phyloP scores from a whole-genome alignment of 805 yeast genomes.

The Candida pseudofarinosa region DNA sequence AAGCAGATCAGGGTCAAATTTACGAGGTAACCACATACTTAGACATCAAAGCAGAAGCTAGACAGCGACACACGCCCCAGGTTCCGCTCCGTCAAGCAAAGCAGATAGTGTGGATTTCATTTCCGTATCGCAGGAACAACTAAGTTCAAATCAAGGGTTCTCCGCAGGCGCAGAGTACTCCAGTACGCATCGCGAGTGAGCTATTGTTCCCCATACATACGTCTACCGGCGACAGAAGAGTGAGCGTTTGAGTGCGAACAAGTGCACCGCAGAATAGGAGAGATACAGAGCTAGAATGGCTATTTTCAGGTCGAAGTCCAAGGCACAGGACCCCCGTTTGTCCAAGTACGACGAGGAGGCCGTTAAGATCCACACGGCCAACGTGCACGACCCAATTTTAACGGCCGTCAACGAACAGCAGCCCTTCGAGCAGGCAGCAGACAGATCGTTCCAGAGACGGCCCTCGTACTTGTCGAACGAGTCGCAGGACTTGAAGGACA shows the following conservation, averaged over 20 bases:
- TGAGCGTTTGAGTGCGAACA: neutral
- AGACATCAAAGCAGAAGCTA: no score
- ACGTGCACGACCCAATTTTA: constrained; percentile 79
- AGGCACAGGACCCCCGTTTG: constrained; percentile 13
- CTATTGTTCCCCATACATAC: neutral
- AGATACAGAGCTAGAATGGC: no score
- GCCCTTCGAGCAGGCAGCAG: constrained; percentile 72
- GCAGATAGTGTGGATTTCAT: no score
- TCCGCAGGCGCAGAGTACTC: neutral
- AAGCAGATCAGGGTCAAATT: no score
- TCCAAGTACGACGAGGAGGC: constrained; percentile 26
- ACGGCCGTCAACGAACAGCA: constrained; percentile 93
- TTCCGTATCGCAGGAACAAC: no score
- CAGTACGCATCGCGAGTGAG: neutral
- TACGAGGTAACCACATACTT: no score
- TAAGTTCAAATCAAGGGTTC: no score
- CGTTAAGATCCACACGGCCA: constrained; percentile 61
- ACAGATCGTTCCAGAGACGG: constrained; percentile 30
- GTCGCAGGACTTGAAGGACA: constrained; percentile 62
- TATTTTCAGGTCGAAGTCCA: constrained; percentile 28
- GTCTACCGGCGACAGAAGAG: no score
- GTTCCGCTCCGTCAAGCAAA: no score
- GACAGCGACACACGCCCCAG: no score
- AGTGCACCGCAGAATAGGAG: no score
- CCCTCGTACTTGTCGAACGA: constrained; percentile 44